Conservation (phyloP, 108 stramenopile genomes). For the Cyclotella atomus region DNA sequence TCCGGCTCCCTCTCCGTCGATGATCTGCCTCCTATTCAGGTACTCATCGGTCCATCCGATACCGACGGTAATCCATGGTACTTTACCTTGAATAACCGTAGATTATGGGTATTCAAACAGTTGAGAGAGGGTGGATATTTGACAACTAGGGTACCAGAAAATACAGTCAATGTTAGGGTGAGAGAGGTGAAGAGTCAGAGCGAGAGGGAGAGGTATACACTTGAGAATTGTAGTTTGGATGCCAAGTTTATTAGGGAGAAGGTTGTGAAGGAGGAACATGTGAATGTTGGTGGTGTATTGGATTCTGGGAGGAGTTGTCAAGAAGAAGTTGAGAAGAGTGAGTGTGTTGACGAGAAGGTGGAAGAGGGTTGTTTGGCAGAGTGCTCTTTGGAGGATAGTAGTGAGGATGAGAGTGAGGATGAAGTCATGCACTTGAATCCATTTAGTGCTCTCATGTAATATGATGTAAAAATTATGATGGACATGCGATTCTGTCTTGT, state of each 20-base stretch:
- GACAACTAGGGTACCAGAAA: conserved; percentile 28
- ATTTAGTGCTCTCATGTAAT: conserved; percentile 8
- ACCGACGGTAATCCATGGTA: conserved; percentile 81
- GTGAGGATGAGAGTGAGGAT: conserved; percentile 4
- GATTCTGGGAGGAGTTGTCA: not conserved
- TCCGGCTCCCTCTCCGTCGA: conserved; percentile 52
- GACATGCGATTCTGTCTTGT: too few species aligned
- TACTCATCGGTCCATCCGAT: conserved; percentile 71
- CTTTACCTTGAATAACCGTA: conserved; percentile 91
- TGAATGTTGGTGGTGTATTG: not conserved
- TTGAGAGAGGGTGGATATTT: conserved; percentile 77
- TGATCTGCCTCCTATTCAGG: conserved; percentile 91
- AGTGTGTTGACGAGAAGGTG: conserved; percentile 1
- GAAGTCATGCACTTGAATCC: not conserved
- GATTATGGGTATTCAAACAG: conserved; percentile 91
- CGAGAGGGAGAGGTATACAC: conserved; percentile 68
- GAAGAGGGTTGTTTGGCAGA: too few species aligned
- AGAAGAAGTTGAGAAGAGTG: not conserved
- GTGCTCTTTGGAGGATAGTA: too few species aligned
- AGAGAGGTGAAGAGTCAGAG: conserved; percentile 64
- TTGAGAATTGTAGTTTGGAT: conserved; percentile 78
- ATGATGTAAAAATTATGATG: too few species aligned
- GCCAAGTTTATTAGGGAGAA: conserved; percentile 66
- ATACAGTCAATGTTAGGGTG: conserved; percentile 67
- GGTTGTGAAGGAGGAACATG: not conserved